These are phyloP conservation scores for Ceratocystis eucalypticola DNA, from an alignment of 2,329 filamentous ascomycete genomes.

Conservation along the genomic window DNA sequence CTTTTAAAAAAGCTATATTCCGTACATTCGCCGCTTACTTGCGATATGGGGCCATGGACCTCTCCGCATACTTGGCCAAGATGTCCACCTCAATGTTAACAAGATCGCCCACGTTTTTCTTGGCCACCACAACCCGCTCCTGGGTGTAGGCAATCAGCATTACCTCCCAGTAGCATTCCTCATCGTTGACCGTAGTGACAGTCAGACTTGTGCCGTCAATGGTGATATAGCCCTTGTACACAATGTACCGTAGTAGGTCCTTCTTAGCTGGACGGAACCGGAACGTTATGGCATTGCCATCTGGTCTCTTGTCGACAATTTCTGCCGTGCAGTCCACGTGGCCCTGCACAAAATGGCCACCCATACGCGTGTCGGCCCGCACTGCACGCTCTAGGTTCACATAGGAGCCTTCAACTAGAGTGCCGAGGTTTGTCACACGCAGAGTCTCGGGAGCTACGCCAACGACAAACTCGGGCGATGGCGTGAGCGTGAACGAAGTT, in stretches of 20 bases:
- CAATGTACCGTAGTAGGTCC: constrained; percentile 67
- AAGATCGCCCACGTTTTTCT: constrained; percentile 63
- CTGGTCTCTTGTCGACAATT: constrained; percentile 57
- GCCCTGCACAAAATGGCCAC: constrained; percentile 94
- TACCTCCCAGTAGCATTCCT: constrained; percentile 74
- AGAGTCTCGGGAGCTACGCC: constrained; percentile 92
- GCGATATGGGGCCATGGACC: constrained; percentile 65
- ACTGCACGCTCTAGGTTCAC: constrained; percentile 95
- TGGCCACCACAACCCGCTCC: constrained; percentile 71
- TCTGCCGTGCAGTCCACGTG: constrained; percentile 85
- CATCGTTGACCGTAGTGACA: constrained; percentile 72
- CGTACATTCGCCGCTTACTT: not conserved
- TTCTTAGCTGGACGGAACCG: constrained; percentile 59
- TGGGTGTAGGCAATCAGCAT: constrained; percentile 98
- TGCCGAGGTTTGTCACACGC: constrained; percentile 85
- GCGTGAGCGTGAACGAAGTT: constrained; percentile 37
- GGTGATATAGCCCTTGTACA: constrained; percentile 92
- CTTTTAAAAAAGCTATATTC: not conserved
- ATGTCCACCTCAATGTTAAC: constrained; percentile 93
- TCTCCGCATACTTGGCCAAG: constrained; percentile 73
- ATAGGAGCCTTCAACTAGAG: constrained; percentile 46
- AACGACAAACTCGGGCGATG: constrained; percentile 58
- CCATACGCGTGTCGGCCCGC: constrained; percentile 83
- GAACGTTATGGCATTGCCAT: constrained; percentile 84
- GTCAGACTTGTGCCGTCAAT: constrained; percentile 92